Percentiles rank a stretch among this genome's conserved stretches.
phyloP scores from a whole-genome alignment of 306 rosid genomes.

The Arachis hypogaea region DNA sequence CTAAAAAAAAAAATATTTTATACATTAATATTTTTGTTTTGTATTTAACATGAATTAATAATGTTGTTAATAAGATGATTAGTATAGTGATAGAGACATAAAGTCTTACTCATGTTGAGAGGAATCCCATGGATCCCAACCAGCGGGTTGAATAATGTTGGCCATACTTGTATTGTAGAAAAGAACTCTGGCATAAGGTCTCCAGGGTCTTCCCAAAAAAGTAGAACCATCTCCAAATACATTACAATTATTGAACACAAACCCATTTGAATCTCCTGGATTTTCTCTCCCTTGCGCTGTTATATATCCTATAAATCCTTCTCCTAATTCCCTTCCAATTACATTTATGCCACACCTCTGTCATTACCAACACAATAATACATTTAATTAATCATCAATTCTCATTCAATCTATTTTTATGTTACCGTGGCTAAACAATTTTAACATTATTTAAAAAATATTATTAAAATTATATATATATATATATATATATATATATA shows the following conservation, averaged over 20 bases:
- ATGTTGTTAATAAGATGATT: no score
- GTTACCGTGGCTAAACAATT: no score
- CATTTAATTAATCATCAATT: no score
- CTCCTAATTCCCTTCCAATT: slow-evolving; percentile 48
- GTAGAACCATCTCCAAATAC: slow-evolving; percentile 65
- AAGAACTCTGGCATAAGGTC: slow-evolving; percentile 67
- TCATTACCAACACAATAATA: background rate
- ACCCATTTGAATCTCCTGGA: slow-evolving; percentile 58
- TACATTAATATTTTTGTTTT: no score
- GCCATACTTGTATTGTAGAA: slow-evolving; percentile 65
- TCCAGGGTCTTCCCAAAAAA: slow-evolving; percentile 85
- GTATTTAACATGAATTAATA: no score
- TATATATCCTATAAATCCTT: slow-evolving; percentile 53
- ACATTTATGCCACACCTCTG: slow-evolving; percentile 75
- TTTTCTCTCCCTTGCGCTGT: slow-evolving; percentile 81
- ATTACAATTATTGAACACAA: slow-evolving; percentile 65
- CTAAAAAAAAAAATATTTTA: slow-evolving; percentile 36
- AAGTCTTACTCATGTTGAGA: slow-evolving; percentile 11
- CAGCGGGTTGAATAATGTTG: slow-evolving; percentile 53
- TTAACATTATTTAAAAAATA: no score
- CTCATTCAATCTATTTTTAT: no score
- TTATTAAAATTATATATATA: no score
- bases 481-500: no score
- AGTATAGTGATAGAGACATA: no score
- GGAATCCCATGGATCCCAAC: slow-evolving; percentile 67